Conservation (phyloP, 2,329 filamentous ascomycete genomes). For the Penicillium sp. region DNA sequence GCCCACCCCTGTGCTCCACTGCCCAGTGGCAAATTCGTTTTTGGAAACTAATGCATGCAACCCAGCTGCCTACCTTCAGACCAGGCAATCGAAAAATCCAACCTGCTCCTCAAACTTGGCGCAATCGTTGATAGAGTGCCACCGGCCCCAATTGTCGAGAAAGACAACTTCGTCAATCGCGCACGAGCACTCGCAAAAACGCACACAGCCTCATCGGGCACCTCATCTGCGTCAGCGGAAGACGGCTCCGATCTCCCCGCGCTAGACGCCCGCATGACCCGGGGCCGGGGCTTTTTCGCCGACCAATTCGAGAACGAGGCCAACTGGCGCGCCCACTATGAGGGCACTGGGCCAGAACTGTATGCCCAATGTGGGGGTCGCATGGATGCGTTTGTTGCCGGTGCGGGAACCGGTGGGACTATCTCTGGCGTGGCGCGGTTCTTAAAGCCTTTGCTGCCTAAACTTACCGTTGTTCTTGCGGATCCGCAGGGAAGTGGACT, state of each 20-base stretch:
- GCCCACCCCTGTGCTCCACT: slow-evolving; percentile 17
- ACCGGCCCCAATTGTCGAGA: slow-evolving; percentile 90
- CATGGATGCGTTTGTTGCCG: slow-evolving; percentile 85
- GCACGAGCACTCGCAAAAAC: slow-evolving; percentile 73
- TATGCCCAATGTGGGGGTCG: slow-evolving; percentile 70
- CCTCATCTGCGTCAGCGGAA: slow-evolving; percentile 6
- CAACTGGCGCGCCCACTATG: slow-evolving; percentile 83
- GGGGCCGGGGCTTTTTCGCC: slow-evolving; percentile 83
- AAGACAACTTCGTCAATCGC: slow-evolving; percentile 90
- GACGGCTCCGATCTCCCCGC: slow-evolving; percentile 18
- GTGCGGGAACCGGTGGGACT: slow-evolving; percentile 92
- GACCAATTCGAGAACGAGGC: slow-evolving; percentile 93
- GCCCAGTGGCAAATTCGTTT: neutral
- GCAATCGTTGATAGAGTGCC: slow-evolving; percentile 88
- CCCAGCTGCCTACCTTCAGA: slow-evolving; percentile 85
- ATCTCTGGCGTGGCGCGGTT: slow-evolving; percentile 82
- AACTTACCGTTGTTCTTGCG: slow-evolving; percentile 73
- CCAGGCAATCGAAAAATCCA: slow-evolving; percentile 82
- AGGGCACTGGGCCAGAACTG: slow-evolving; percentile 86
- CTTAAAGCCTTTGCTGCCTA: slow-evolving; percentile 69
- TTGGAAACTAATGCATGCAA: slow-evolving; percentile 16
- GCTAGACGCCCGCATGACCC: slow-evolving; percentile 41
- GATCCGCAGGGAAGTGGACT: slow-evolving; percentile 93
- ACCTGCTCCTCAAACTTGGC: slow-evolving; percentile 83
- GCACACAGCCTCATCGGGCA: slow-evolving; percentile 56